phyloP scores from a whole-genome alignment of 1,284 basidiomycete genomes.

The Boletellus deceptivus region DNA sequence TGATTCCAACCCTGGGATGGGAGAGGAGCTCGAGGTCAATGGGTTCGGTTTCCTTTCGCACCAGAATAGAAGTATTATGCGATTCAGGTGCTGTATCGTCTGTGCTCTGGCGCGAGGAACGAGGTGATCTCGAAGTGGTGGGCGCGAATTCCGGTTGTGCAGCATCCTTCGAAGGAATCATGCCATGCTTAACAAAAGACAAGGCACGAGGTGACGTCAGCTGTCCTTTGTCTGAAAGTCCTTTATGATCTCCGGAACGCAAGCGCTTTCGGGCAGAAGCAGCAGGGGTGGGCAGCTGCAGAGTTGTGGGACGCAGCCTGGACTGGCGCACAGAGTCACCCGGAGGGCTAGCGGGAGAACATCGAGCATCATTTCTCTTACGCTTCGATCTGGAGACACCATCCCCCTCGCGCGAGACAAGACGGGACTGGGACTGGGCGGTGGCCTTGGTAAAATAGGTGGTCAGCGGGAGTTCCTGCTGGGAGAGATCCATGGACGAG shows the following conservation, averaged over 20 bases:
- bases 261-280: conserved; percentile 20
- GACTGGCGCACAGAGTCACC: conserved; percentile 1
- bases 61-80: neutral
- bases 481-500: conserved; percentile 32
- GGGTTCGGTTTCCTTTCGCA: conserved; percentile 1
- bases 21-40: neutral
- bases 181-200: neutral
- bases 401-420: conserved; percentile 3
- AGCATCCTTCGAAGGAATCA: neutral
- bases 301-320: conserved; percentile 1
- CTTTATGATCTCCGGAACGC: neutral
- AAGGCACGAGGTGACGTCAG: neutral
- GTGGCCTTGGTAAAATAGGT: conserved; percentile 20
- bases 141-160: neutral
- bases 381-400: conserved; percentile 17
- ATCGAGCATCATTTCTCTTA: conserved; percentile 6
- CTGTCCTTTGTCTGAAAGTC: neutral
- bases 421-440: conserved; percentile 7
- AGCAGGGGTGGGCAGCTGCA: conserved; percentile 27
- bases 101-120: neutral
- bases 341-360: conserved; percentile 1
- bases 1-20: conserved; percentile 1
- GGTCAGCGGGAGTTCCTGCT: conserved; percentile 34
- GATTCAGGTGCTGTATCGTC: neutral
- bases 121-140: conserved; percentile 2